phyloP scores from a whole-genome alignment of 2,329 filamentous ascomycete species.

The Aspergillus vadensis region DNA sequence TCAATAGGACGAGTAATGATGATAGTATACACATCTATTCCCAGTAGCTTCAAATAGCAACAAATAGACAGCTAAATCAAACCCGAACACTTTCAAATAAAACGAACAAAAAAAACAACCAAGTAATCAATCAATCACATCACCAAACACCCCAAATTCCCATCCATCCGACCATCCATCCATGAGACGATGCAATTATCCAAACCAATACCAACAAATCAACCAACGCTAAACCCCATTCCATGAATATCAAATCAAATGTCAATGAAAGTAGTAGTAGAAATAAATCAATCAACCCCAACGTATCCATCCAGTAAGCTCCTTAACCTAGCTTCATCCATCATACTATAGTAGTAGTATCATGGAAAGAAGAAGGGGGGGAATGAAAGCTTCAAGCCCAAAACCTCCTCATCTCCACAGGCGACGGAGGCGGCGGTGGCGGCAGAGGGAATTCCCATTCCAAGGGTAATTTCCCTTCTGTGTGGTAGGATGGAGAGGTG shows the following conservation, averaged over 20 bases:
- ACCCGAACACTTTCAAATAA: too few relatives aligned
- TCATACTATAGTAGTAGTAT: neutral
- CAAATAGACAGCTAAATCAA: too few relatives aligned
- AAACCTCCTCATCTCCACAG: slow-evolving; percentile 25
- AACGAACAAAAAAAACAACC: too few relatives aligned
- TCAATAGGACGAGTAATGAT: too few relatives aligned
- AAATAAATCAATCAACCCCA: neutral
- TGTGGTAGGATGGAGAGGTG: neutral
- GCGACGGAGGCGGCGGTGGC: slow-evolving; percentile 36
- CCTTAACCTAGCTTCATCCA: neutral
- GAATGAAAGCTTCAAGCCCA: neutral
- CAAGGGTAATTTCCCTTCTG: neutral
- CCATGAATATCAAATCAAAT: too few relatives aligned
- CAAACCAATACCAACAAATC: neutral
- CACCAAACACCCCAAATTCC: too few relatives aligned
- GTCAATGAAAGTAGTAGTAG: too few relatives aligned
- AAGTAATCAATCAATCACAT: too few relatives aligned
- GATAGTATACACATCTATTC: too few relatives aligned
- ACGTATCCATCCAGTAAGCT: neutral
- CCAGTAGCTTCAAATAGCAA: too few relatives aligned
- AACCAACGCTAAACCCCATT: neutral
- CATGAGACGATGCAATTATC: neutral
- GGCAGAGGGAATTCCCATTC: slow-evolving; percentile 16
- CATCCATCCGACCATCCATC: neutral
- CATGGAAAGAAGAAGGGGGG: neutral